Evolutionary conservation across 2,329 filamentous ascomycete genomes (phyloP), one percentile per base, ranked within the genome.

Genomic region (Sphaerulina populicola): DNA sequence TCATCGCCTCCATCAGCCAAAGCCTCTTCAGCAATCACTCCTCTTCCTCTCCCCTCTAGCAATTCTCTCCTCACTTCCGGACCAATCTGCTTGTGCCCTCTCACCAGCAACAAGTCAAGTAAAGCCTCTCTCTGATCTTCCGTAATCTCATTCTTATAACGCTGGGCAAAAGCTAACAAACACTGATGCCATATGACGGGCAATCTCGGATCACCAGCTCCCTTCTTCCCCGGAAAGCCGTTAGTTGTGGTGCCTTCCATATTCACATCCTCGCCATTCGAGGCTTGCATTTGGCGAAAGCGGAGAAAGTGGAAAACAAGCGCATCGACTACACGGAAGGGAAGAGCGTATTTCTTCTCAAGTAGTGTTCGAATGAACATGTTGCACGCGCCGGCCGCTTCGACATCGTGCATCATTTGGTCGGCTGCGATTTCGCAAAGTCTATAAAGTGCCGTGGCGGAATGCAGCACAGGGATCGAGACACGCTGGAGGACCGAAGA

Each of bases 101-200:
- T 82, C 3, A 82, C 83, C 39, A 95, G 74, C 14, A 98, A 74
- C 53, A 98, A 71, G 71, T 98, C 93, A 5, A 98, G 73, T 45
- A 98, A 72, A 0, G 89, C 87, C 71, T 98, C 91, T 61, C 90
- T 77, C 73, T 95, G 90, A 60, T 96, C 90, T 68, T 96, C 90
- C 1, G 89, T 95, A 61, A 96, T 91, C 68, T 97, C 91, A 60
- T 96, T 94, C 64, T 89, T 83, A 72, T 97, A 98, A 51, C 91
- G 78, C 71, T 96, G 86, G 23, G 93, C 89, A 71, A 98, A 98
- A 1, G 88, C 85, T 49, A 98, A 72, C 29, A 98, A 74, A 61
- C 86, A 89, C 72, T 97, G 91, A 69, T 98, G 93, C 89, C 91
- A 98, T 50, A 98, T 82, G 6, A 98, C 89, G 0, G 94, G 93